phyloP scores from a whole-genome alignment of 805 yeast genomes.

The Cyberlindnera misumaiensis region DNA sequence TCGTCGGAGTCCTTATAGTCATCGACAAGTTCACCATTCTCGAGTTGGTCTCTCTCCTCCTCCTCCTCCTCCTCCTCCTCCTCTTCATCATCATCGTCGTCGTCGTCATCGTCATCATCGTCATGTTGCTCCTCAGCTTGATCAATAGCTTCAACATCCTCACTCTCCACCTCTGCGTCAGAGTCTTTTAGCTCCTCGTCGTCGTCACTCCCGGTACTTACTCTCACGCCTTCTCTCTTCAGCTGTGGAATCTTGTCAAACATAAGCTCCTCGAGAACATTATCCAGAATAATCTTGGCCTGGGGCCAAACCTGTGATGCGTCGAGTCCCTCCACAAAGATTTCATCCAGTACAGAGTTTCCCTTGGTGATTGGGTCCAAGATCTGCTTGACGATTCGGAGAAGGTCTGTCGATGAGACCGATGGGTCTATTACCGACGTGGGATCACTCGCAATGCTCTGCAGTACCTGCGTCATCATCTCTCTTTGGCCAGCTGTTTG shows the following conservation, averaged over 20 bases:
- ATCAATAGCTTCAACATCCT: conserved; percentile 16
- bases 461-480: not conserved
- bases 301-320: conserved; percentile 93
- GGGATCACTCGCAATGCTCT: not conserved
- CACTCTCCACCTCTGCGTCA: conserved; percentile 14
- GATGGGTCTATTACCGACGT: conserved; percentile 1
- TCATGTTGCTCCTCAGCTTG: conserved; percentile 3
- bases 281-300: conserved; percentile 76
- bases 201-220: conserved; percentile 12
- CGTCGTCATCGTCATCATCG: conserved; percentile 21
- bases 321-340: conserved; percentile 80
- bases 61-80: conserved; percentile 12
- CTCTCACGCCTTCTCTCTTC: conserved; percentile 18
- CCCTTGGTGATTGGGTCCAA: conserved; percentile 23
- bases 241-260: conserved; percentile 48
- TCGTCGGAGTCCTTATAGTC: conserved; percentile 17
- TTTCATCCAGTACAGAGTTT: conserved; percentile 64
- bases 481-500: not conserved
- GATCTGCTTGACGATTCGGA: conserved; percentile 17
- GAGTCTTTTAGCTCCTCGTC: conserved; percentile 16
- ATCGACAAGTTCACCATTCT: conserved; percentile 14
- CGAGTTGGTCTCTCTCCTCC: conserved; percentile 5
- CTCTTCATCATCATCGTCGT: conserved; percentile 14
- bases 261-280: conserved; percentile 59
- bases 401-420: conserved; percentile 5